Evolutionary conservation across 345 rosid species (phyloP).

Genomic region (Bruguiera sexangula): DNA sequence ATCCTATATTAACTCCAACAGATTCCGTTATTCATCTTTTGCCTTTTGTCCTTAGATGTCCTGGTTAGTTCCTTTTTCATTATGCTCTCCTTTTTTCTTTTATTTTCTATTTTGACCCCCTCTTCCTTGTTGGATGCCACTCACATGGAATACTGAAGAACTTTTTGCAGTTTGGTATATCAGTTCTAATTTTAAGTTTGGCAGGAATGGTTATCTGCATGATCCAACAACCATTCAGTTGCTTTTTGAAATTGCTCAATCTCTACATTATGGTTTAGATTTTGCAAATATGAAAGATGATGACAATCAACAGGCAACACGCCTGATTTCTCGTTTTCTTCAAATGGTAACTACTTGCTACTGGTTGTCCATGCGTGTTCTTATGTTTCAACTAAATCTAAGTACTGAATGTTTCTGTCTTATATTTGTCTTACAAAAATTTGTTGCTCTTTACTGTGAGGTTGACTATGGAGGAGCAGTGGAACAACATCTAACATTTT

Average conservation of each 20-base stretch:
- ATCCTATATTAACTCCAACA: no score
- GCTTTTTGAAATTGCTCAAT: constrained; percentile 73
- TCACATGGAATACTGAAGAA: constrained; percentile 10
- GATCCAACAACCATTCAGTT: constrained; percentile 60
- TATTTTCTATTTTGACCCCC: not conserved
- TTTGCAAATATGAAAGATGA: constrained; percentile 54
- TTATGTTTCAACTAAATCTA: constrained; percentile 1
- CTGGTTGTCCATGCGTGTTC: constrained; percentile 7
- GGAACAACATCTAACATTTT: constrained; percentile 70
- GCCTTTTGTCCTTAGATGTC: not conserved
- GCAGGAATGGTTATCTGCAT: constrained; percentile 55
- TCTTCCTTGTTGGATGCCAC: constrained; percentile 5
- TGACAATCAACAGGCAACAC: constrained; percentile 59
- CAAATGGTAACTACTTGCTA: constrained; percentile 46
- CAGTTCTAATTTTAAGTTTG: constrained; percentile 19
- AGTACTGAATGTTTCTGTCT: not conserved
- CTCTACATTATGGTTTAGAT: constrained; percentile 61
- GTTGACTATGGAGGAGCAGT: constrained; percentile 66
- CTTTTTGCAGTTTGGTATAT: constrained; percentile 2
- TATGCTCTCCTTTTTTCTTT: not conserved
- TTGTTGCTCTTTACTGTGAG: constrained; percentile 40
- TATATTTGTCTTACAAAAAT: constrained; percentile 15
- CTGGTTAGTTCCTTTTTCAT: not conserved
- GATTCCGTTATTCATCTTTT: not conserved
- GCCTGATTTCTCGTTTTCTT: constrained; percentile 67